These are phyloP conservation scores for Onygena corvina DNA, from an alignment of 2,329 filamentous ascomycete species.

Conservation along the genomic window DNA sequence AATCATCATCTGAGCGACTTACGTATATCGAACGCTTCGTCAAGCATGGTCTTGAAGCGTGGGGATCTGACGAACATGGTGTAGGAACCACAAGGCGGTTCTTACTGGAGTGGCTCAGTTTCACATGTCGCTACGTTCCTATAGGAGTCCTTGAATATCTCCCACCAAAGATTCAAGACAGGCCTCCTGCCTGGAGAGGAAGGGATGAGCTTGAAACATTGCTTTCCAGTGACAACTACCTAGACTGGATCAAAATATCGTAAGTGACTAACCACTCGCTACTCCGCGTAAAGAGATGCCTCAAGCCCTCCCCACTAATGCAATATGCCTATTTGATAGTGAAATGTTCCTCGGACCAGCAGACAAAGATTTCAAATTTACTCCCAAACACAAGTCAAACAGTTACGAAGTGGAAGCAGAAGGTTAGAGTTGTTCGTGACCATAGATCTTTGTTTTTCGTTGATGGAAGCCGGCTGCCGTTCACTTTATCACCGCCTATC, in stretches of 20 bases:
- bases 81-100: constrained; percentile 84
- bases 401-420: constrained; percentile 60
- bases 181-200: constrained; percentile 71
- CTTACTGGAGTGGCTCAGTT: constrained; percentile 90
- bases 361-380: constrained; percentile 81
- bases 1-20: constrained; percentile 77
- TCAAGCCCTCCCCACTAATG: constrained; percentile 9
- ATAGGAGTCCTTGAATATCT: constrained; percentile 78
- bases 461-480: not conserved
- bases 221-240: constrained; percentile 78
- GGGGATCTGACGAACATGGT: constrained; percentile 91
- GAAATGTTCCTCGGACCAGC: constrained; percentile 96
- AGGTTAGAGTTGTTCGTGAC: constrained; percentile 11
- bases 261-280: constrained; percentile 36
- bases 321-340: constrained; percentile 38
- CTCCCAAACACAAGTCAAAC: constrained; percentile 96
- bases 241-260: constrained; percentile 98
- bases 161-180: constrained; percentile 77
- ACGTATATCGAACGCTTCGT: constrained; percentile 78
- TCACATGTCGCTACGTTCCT: constrained; percentile 82
- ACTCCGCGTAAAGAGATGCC: not conserved
- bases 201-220: constrained; percentile 89
- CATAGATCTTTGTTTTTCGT: not conserved
- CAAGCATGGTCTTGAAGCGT: constrained; percentile 80
- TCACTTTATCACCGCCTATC: not conserved